Evolutionary conservation across 2,329 filamentous ascomycete species (phyloP), one percentile per base, ranked within the genome.

Genomic region (Podosphaera aphanis): DNA sequence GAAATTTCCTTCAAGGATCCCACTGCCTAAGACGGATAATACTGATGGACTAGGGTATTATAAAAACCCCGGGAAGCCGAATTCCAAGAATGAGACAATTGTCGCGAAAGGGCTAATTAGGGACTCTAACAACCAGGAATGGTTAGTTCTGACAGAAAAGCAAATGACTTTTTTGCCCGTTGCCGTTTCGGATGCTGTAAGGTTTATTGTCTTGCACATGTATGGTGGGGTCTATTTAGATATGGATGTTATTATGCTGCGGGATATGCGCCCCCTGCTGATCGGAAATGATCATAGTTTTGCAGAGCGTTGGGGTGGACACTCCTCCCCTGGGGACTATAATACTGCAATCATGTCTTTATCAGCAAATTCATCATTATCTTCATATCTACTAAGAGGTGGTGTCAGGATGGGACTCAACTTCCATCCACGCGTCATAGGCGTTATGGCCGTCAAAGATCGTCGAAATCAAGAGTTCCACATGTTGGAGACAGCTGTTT

Each of bases 161-260:
- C 68, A 71, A 53, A 70, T 70, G 66, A 70, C 68, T 1, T 71
- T 71, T 56, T 60, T 71, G n/a, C 68, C 68, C 0, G 68, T 71
- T 7, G 68, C 68, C n/a, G 67, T 71, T 31, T 70, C 68, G 1
- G 68, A 72, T 54, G 68, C 68, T 5, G 66, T 71, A 5, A 63
- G 68, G 43, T 72, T 72, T 49, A 65, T 72, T 8, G 66, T 71
- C 19, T 56, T 72, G 37, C 68, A 72, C 53, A 60, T 69, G 15
- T 64, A 70, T 49, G 68, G 68, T 21, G 68, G 68, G 1, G 64
- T 65, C 10, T 72, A 71, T 51, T 69, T 68, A 50, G 68, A 72
- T 56, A 70, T 71, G 67, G 68, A 72, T 48, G 65, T 71, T 13
- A 56, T 70, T 8, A 66, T 72, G 61, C 61, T 72, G 11, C 59